Conservation (phyloP, 75 land plant genomes). For the Pinus tabuliformis region DNA sequence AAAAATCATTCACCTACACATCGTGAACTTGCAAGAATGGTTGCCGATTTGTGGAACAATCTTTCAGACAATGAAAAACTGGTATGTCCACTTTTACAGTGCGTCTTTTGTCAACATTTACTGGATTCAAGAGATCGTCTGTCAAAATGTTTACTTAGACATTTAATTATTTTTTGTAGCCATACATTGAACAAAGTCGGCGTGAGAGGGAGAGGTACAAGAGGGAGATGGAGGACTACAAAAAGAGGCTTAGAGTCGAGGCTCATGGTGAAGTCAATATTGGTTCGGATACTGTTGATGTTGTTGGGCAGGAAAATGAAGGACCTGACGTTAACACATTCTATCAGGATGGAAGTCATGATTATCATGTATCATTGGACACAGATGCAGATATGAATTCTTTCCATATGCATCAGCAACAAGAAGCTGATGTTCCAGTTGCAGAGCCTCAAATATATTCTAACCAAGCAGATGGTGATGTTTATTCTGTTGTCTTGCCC, state of each 20-base stretch:
- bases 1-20: not conserved
- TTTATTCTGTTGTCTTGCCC: not conserved
- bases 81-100: not conserved
- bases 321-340: not conserved
- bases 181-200: slow-evolving; percentile 6
- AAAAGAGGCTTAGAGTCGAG: slow-evolving; percentile 10
- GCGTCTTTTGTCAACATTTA: not conserved
- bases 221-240: slow-evolving; percentile 12
- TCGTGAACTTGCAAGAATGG: slow-evolving; percentile 3
- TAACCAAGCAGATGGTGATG: not conserved
- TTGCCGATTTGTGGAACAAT: slow-evolving; percentile 16
- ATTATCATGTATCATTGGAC: slow-evolving; percentile 22
- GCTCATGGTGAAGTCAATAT: not conserved
- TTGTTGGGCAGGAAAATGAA: not conserved
- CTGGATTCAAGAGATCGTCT: not conserved
- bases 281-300: not conserved
- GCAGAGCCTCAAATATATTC: not conserved
- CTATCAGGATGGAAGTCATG: slow-evolving; percentile 10
- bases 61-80: slow-evolving; percentile 9
- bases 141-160: not conserved
- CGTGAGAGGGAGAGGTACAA: slow-evolving; percentile 7
- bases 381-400: slow-evolving; percentile 6
- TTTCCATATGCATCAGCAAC: not conserved
- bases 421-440: not conserved
- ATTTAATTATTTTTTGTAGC: slow-evolving; percentile 6